Evolutionary conservation across 805 yeast species (phyloP).

Genomic region (Alloascoidea africana): DNA sequence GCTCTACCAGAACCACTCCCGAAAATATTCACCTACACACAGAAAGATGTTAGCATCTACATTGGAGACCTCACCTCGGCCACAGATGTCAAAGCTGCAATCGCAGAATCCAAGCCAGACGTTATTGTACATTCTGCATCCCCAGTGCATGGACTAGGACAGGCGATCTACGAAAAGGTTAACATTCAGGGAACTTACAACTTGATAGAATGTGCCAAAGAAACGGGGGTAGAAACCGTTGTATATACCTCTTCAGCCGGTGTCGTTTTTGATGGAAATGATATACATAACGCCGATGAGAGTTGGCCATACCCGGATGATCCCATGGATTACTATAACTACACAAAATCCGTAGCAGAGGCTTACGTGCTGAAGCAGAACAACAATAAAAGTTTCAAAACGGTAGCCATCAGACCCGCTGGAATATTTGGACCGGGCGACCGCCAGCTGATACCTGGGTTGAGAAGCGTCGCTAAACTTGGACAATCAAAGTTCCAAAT

Average conservation of each 20-base stretch:
- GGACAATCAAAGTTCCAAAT: constrained; percentile 89
- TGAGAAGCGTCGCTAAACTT: constrained; percentile 62
- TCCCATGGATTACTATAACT: constrained; percentile 95
- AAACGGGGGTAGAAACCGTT: constrained; percentile 35
- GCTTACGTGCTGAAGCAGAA: constrained; percentile 64
- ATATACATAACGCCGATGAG: constrained; percentile 85
- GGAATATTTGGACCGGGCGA: constrained; percentile 99
- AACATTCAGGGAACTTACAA: constrained; percentile 82
- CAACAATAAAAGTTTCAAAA: constrained; percentile 38
- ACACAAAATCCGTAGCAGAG: constrained; percentile 89
- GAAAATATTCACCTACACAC: constrained; percentile 47
- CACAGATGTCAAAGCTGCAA: constrained; percentile 51
- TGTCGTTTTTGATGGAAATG: constrained; percentile 92
- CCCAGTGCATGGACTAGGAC: constrained; percentile 83
- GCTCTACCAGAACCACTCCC: constrained; percentile 47
- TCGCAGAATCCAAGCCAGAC: constrained; percentile 40
- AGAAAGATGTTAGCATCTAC: constrained; percentile 35
- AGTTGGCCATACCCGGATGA: constrained; percentile 81
- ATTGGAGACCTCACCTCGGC: constrained; percentile 76
- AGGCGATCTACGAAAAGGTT: constrained; percentile 72
- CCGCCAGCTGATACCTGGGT: constrained; percentile 88
- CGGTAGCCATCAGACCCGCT: constrained; percentile 89
- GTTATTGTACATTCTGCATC: constrained; percentile 93
- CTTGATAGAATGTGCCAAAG: constrained; percentile 42
- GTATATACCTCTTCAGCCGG: constrained; percentile 97